These are phyloP conservation scores for Cryptococcus sp. DNA, from an alignment of 1,284 basidiomycete species.

Conservation along the genomic window DNA sequence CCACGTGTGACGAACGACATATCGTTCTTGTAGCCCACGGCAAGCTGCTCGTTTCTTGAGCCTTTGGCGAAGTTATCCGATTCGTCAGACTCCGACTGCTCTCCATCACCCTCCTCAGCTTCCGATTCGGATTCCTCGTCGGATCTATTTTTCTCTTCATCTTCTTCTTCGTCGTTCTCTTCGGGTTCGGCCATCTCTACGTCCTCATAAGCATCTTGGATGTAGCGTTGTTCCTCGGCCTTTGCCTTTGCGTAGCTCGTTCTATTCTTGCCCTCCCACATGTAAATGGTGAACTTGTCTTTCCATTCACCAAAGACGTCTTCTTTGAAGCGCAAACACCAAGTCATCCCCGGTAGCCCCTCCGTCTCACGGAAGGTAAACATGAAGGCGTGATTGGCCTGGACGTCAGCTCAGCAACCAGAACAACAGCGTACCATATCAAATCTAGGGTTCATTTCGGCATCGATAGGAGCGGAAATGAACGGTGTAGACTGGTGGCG, in stretches of 20 bases:
- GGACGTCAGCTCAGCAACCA: conserved; percentile 10
- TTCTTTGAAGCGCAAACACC: conserved; percentile 75
- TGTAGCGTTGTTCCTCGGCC: conserved; percentile 65
- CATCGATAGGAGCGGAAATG: conserved; percentile 53
- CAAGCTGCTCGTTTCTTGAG: conserved; percentile 85
- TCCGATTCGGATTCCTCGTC: conserved; percentile 65
- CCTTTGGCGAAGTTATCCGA: conserved; percentile 50
- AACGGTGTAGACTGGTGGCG: conserved; percentile 47
- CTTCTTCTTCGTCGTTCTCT: conserved; percentile 58
- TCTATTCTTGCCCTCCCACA: conserved; percentile 83
- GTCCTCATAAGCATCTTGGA: conserved; percentile 71
- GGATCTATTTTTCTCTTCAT: conserved; percentile 66
- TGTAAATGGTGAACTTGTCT: conserved; percentile 66
- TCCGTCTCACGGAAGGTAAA: conserved; percentile 59
- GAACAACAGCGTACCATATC: conserved; percentile 37
- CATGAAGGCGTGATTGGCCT: conserved; percentile 66
- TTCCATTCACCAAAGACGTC: conserved; percentile 67
- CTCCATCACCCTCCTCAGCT: conserved; percentile 54
- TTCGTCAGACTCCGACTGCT: conserved; percentile 58
- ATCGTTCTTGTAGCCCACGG: conserved; percentile 95
- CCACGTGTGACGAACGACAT: conserved; percentile 94
- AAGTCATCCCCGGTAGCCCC: conserved; percentile 67
- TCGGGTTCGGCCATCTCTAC: conserved; percentile 79
- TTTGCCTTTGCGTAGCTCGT: conserved; percentile 79
- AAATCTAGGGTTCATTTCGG: conserved; percentile 63